These are phyloP conservation scores for Pleurozium schreberi DNA, from an alignment of 225 moss, liverwort and hornwort genomes.

Conservation along the genomic window DNA sequence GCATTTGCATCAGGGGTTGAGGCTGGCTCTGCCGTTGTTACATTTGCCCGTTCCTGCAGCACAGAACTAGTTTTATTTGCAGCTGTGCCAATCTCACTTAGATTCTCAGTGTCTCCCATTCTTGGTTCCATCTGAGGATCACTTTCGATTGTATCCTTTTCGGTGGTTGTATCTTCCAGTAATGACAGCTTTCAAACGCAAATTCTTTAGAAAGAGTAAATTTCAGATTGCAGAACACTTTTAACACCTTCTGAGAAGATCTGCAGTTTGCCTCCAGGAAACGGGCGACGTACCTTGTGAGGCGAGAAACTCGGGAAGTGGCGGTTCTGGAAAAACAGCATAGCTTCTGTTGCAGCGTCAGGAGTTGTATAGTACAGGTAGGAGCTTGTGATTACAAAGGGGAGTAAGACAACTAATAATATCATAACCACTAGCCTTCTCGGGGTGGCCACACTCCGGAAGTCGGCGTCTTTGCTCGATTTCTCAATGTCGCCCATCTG, in stretches of 20 bases:
- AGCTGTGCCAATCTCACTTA: background rate
- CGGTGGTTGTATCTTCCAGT: background rate
- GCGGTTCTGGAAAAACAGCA: slow-evolving; percentile 14
- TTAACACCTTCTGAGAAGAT: background rate
- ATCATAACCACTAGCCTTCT: slow-evolving; percentile 8
- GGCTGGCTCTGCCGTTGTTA: background rate
- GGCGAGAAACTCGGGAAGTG: slow-evolving; percentile 10
- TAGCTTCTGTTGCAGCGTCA: slow-evolving; percentile 21
- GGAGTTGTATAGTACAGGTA: slow-evolving; percentile 28
- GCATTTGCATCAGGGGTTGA: background rate
- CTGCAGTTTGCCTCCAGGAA: background rate
- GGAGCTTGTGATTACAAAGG: slow-evolving; percentile 25
- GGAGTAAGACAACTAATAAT: slow-evolving; percentile 22
- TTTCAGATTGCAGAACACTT: background rate
- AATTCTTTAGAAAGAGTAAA: background rate
- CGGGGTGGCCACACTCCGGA: background rate
- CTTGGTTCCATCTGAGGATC: background rate
- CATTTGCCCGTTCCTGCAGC: background rate
- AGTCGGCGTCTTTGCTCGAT: background rate
- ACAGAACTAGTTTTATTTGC: background rate
- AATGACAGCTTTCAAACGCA: background rate
- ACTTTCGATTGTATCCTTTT: background rate
- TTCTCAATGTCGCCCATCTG: slow-evolving; percentile 26
- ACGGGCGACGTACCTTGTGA: background rate
- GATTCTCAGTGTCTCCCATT: background rate